Evolutionary conservation across 768 basidiomycete species (phyloP).

Genomic region (Epithele typhae): DNA sequence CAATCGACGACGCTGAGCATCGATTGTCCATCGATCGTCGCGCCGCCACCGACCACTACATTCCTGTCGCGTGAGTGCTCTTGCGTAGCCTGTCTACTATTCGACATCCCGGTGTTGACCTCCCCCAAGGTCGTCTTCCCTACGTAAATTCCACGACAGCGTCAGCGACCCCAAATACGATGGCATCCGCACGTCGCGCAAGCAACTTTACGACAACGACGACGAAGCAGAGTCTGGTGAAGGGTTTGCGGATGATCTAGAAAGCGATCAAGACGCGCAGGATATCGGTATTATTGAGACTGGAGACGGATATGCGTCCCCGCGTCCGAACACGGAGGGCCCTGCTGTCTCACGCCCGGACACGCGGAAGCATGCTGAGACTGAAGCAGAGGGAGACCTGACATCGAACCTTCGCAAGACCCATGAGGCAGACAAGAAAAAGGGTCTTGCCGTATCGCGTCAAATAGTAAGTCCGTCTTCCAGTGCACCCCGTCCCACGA

Average conservation of each 20-base stretch:
- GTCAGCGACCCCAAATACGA: constrained; percentile 78
- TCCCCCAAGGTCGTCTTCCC: constrained; percentile 53
- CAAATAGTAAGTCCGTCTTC: constrained; percentile 63
- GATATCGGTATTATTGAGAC: background rate
- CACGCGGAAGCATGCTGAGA: background rate
- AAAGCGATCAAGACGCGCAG: constrained; percentile 14
- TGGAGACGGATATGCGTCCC: too few species aligned
- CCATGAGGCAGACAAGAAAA: constrained; percentile 67
- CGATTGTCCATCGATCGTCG: constrained; percentile 28
- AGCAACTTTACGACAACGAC: constrained; percentile 43
- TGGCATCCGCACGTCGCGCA: constrained; percentile 60
- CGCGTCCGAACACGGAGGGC: too few species aligned
- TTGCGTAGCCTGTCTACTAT: background rate
- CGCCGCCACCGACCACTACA: constrained; percentile 68
- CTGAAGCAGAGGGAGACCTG: constrained; percentile 37
- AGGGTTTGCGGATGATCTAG: constrained; percentile 10
- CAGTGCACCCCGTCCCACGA: background rate
- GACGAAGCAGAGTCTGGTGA: constrained; percentile 10
- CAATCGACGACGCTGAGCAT: constrained; percentile 39
- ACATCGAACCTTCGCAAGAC: constrained; percentile 51
- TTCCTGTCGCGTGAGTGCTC: constrained; percentile 73
- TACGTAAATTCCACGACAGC: constrained; percentile 62
- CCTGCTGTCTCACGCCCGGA: too few species aligned
- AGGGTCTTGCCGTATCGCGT: constrained; percentile 78
- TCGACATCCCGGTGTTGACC: constrained; percentile 2